Conservation (phyloP, 345 rosid genomes). For the Acer yangbiense region DNA sequence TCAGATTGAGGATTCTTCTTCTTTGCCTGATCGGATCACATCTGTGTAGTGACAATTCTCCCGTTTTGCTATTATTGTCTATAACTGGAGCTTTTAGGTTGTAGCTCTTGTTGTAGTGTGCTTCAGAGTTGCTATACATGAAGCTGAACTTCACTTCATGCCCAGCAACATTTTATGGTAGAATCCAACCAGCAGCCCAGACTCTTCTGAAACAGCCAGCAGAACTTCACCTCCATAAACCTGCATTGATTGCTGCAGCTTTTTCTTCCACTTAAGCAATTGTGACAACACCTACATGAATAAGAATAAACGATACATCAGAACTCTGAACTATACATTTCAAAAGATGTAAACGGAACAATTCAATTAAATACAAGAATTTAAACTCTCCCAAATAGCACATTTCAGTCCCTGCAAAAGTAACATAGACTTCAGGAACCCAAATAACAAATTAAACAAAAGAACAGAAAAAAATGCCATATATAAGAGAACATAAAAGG, state of each 20-base stretch:
- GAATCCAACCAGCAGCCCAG: background rate
- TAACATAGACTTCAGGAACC: conserved; percentile 45
- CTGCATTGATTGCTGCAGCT: conserved; percentile 1
- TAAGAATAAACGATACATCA: conserved; percentile 11
- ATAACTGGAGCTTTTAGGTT: background rate
- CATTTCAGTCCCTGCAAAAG: conserved; percentile 75
- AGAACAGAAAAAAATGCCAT: conserved; percentile 16
- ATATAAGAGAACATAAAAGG: conserved; percentile 12
- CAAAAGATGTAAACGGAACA: conserved; percentile 17
- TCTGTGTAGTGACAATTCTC: background rate
- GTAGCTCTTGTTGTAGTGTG: background rate
- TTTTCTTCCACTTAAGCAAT: conserved; percentile 6
- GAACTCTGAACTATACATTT: background rate
- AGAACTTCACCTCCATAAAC: background rate
- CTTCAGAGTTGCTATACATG: background rate
- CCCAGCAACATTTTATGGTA: background rate
- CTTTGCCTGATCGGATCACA: background rate
- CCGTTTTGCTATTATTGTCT: background rate
- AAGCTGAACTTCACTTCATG: background rate
- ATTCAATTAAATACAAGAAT: conserved; percentile 26
- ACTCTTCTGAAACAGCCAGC: background rate
- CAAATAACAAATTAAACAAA: conserved; percentile 27
- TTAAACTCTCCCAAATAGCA: conserved; percentile 55
- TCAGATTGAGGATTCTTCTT: background rate
- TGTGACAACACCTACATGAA: conserved; percentile 25